Evolutionary conservation across 2,329 filamentous ascomycete species (phyloP).

Genomic region (Achaetomium macrosporum): DNA sequence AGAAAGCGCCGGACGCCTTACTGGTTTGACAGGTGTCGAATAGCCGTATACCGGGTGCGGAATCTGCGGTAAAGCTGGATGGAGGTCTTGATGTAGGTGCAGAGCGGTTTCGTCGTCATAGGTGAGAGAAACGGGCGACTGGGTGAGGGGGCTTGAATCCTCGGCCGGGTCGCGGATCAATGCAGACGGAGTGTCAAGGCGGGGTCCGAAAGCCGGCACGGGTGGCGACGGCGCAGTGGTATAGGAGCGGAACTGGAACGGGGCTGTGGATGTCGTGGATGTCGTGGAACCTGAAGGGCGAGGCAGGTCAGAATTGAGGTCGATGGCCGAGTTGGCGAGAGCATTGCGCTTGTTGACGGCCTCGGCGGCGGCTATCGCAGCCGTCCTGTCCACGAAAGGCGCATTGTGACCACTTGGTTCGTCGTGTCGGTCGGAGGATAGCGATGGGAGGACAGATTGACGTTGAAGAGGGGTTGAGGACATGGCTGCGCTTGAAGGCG

Average conservation of each 20-base stretch:
- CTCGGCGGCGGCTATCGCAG: constrained; percentile 25
- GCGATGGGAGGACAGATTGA: constrained; percentile 1
- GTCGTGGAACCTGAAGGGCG: constrained; percentile 6
- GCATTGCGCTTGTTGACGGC: constrained; percentile 23
- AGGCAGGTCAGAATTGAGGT: constrained; percentile 9
- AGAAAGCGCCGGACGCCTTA: constrained; percentile 17
- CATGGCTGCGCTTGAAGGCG: constrained; percentile 17
- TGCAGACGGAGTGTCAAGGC: constrained; percentile 9
- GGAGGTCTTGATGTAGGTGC: constrained; percentile 20
- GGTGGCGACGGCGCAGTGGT: constrained; percentile 30
- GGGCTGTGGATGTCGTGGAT: constrained; percentile 12
- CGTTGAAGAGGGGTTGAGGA: constrained; percentile 9
- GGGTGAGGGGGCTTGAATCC: constrained; percentile 3
- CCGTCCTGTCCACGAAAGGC: constrained; percentile 14
- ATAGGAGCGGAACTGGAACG: constrained; percentile 26
- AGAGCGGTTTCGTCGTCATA: constrained; percentile 11
- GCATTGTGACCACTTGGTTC: constrained; percentile 15
- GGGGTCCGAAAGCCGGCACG: constrained; percentile 9
- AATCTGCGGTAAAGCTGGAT: constrained; percentile 11
- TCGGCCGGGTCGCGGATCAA: constrained; percentile 11
- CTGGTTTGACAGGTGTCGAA: constrained; percentile 22
- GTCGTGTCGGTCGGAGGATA: constrained; percentile 7
- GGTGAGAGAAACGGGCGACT: constrained; percentile 13
- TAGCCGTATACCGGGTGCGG: constrained; percentile 18
- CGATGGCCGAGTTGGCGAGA: constrained; percentile 19